phyloP scores from a whole-genome alignment of 768 basidiomycete species.

The Phallus indusiatus region DNA sequence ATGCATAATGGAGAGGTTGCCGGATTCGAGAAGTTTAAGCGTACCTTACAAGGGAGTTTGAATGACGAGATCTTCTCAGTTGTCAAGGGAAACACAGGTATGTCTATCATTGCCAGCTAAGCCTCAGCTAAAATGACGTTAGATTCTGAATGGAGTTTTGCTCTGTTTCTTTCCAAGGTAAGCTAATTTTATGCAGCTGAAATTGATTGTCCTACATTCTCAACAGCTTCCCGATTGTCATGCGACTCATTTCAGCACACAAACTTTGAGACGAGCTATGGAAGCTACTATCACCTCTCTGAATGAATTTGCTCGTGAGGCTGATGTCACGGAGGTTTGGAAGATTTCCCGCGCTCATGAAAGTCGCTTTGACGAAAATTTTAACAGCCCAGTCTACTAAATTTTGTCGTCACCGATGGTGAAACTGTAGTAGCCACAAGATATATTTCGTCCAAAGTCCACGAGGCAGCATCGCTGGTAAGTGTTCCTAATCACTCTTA shows the following conservation, averaged over 20 bases:
- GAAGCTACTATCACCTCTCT: slow-evolving; percentile 73
- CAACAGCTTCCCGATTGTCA: slow-evolving; percentile 74
- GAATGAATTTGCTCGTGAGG: slow-evolving; percentile 66
- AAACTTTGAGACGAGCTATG: slow-evolving; percentile 75
- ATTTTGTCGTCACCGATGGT: slow-evolving; percentile 96
- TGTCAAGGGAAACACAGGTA: slow-evolving; percentile 90
- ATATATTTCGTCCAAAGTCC: slow-evolving; percentile 85
- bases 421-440: slow-evolving; percentile 88
- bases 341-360: background rate
- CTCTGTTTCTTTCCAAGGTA: slow-evolving; percentile 79
- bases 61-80: slow-evolving; percentile 79
- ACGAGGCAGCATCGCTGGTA: slow-evolving; percentile 88
- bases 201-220: background rate
- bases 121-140: background rate
- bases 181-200: background rate
- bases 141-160: slow-evolving; percentile 99
- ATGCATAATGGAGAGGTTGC: slow-evolving; percentile 98
- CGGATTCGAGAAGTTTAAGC: slow-evolving; percentile 72
- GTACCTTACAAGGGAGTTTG: slow-evolving; percentile 64
- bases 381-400: slow-evolving; percentile 74
- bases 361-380: background rate
- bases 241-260: slow-evolving; percentile 64
- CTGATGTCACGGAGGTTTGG: slow-evolving; percentile 59
- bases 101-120: background rate
- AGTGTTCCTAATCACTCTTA: slow-evolving; percentile 16